Percentiles rank a stretch among this genome's conserved stretches.
phyloP scores from a whole-genome alignment of 768 basidiomycete species.

The Epithele typhae region DNA sequence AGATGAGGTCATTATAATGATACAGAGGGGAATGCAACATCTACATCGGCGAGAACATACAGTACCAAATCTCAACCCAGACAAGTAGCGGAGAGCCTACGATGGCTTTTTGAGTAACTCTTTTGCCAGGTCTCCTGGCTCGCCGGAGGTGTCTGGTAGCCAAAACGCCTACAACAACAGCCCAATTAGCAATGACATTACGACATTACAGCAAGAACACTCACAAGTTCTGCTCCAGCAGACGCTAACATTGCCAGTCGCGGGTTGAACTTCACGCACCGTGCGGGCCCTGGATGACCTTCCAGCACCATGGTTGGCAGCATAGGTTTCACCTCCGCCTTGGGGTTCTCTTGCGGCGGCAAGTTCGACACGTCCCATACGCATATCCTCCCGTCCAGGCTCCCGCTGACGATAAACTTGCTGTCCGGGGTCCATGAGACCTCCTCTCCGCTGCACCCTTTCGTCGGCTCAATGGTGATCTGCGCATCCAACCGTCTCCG shows the following conservation, averaged over 20 bases:
- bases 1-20: no score
- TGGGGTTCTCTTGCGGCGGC: constrained; percentile 52
- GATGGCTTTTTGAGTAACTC: constrained; percentile 56
- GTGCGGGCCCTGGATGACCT: constrained; percentile 77
- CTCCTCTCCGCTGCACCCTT: constrained; percentile 90
- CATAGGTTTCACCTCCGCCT: constrained; percentile 47
- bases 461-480: constrained; percentile 57
- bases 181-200: constrained; percentile 2
- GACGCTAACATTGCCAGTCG: constrained; percentile 83
- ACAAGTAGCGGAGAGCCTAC: no score
- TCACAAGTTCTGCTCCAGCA: constrained; percentile 80
- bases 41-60: no score
- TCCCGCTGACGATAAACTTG: constrained; percentile 83
- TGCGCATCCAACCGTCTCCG: constrained; percentile 47
- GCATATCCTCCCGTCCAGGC: constrained; percentile 76
- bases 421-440: constrained; percentile 94
- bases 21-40: no score
- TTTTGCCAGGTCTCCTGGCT: constrained; percentile 67
- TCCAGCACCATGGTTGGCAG: constrained; percentile 52
- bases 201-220: constrained; percentile 16
- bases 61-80: no score
- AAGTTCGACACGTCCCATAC: constrained; percentile 83
- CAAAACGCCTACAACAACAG: constrained; percentile 46
- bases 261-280: constrained; percentile 91
- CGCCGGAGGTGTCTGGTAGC: constrained; percentile 63